Percentiles rank a stretch among this genome's conserved stretches.
These are phyloP conservation scores for Gracilaria domingensis DNA, from an alignment of 23 red algal species.

Conservation along the genomic window DNA sequence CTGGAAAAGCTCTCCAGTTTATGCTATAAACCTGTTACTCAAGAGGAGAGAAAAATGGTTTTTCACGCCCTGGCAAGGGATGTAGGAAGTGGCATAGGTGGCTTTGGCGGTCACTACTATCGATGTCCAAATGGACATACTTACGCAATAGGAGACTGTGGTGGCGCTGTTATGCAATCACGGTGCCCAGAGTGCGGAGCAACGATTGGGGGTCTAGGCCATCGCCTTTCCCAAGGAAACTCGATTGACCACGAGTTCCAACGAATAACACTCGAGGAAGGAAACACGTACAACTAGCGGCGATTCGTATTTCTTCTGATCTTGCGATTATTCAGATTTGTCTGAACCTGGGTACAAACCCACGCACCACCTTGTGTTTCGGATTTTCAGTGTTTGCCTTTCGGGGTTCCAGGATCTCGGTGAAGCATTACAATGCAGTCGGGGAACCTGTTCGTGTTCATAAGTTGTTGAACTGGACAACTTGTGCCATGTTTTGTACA, in stretches of 20 bases:
- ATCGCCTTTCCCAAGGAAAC: conserved; percentile 9
- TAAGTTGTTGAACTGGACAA: no score
- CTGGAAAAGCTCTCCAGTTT: not conserved
- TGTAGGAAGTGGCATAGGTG: not conserved
- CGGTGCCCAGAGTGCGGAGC: conserved; percentile 10
- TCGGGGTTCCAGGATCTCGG: no score
- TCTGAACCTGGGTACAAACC: no score
- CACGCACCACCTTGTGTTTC: no score
- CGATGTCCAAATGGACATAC: conserved; percentile 30
- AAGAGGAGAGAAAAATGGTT: not conserved
- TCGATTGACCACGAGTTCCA: not conserved
- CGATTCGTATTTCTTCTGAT: not conserved
- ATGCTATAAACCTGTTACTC: not conserved
- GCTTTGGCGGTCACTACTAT: conserved; percentile 29
- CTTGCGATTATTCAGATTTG: no score
- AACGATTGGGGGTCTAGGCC: not conserved
- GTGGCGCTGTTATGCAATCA: conserved; percentile 3
- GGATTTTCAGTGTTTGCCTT: no score
- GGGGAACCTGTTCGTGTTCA: no score
- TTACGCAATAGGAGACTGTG: conserved; percentile 17
- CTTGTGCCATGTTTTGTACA: no score
- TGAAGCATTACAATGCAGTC: no score
- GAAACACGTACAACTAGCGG: not conserved
- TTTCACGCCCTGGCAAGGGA: conserved; percentile 13
- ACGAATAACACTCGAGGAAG: not conserved